Evolutionary conservation across 1,284 basidiomycete genomes (phyloP).

Genomic region (Omphalotus olearius): DNA sequence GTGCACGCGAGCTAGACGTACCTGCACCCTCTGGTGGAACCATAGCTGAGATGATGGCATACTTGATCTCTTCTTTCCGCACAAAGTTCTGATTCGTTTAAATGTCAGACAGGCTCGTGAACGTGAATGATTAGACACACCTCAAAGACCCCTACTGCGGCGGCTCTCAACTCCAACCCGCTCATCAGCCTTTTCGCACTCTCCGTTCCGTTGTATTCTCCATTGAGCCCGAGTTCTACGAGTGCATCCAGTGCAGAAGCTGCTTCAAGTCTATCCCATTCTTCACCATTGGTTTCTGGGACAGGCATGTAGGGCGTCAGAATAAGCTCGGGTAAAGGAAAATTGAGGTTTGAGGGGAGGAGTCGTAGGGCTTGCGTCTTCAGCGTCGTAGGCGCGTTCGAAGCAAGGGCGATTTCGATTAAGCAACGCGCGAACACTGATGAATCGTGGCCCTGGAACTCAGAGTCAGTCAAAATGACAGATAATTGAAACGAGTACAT

Average conservation of each 20-base stretch:
- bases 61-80: constrained; percentile 60
- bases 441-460: constrained; percentile 48
- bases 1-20: constrained; percentile 13
- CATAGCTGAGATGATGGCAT: constrained; percentile 67
- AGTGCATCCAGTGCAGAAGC: constrained; percentile 74
- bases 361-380: constrained; percentile 77
- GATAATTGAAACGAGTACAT: constrained; percentile 24
- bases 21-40: constrained; percentile 46
- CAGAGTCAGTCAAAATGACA: not conserved
- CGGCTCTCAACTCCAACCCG: constrained; percentile 59
- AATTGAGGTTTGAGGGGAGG: constrained; percentile 57
- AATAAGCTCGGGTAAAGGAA: constrained; percentile 58
- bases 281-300: constrained; percentile 81
- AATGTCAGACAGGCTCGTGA: not conserved
- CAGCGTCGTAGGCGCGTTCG: constrained; percentile 83
- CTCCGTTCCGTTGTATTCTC: constrained; percentile 71
- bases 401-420: constrained; percentile 84
- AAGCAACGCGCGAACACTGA: constrained; percentile 79
- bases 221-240: constrained; percentile 69
- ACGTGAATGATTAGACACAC: constrained; percentile 31
- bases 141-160: constrained; percentile 69
- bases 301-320: constrained; percentile 80
- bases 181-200: constrained; percentile 52
- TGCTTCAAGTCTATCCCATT: constrained; percentile 78
- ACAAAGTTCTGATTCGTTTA: constrained; percentile 58